Conservation (phyloP, 2,329 filamentous ascomycete species). For the Paecilomyces variotii region DNA sequence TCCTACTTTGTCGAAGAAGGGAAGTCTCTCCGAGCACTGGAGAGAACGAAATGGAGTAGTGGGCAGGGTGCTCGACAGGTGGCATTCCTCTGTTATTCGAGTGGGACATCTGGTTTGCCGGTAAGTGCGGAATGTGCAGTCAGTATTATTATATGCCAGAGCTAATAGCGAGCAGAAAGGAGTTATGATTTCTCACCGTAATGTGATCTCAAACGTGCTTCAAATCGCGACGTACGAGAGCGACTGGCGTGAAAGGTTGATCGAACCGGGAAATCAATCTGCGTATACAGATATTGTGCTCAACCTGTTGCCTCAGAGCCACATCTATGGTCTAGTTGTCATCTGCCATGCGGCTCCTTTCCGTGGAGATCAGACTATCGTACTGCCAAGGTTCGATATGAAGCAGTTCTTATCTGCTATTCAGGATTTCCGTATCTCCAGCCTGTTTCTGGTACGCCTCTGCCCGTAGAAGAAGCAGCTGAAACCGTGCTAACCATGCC, state of each 20-base stretch:
- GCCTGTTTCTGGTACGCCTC: constrained; percentile 54
- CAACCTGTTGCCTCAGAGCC: constrained; percentile 69
- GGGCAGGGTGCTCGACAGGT: constrained; percentile 50
- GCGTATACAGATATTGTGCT: constrained; percentile 51
- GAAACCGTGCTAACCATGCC: neutral
- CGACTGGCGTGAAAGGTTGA: constrained; percentile 17
- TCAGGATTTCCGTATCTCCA: constrained; percentile 59
- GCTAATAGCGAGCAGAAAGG: constrained; percentile 54
- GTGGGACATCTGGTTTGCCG: constrained; percentile 69
- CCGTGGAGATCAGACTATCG: constrained; percentile 64
- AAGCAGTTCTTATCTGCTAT: constrained; percentile 56
- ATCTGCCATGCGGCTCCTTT: constrained; percentile 59
- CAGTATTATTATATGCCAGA: neutral
- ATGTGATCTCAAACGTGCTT: constrained; percentile 68
- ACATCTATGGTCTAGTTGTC: constrained; percentile 72
- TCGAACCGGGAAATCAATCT: constrained; percentile 31
- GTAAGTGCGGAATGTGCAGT: constrained; percentile 36
- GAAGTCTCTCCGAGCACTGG: constrained; percentile 29
- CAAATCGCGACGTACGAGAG: constrained; percentile 51
- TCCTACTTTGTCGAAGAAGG: constrained; percentile 60
- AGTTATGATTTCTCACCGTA: constrained; percentile 72
- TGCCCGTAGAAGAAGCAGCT: neutral
- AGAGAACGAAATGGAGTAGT: constrained; percentile 32
- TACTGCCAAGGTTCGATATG: constrained; percentile 68
- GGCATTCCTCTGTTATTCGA: constrained; percentile 73